Evolutionary conservation across 805 yeast species (phyloP).

Genomic region (Peterozyma toletana): DNA sequence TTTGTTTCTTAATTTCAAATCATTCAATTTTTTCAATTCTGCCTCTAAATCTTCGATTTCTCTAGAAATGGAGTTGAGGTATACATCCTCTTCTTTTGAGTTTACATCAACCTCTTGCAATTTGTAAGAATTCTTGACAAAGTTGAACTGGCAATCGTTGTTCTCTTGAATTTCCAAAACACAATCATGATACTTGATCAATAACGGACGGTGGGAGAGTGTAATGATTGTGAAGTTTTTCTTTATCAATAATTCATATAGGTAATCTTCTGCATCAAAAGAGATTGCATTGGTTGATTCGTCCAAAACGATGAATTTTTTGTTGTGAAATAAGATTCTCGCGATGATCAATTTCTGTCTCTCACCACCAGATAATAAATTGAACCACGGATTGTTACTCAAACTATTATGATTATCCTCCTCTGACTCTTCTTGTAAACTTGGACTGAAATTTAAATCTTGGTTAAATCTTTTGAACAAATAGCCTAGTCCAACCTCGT

Average conservation of each 20-base stretch:
- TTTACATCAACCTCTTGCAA: conserved; percentile 9
- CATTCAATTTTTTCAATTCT: conserved; percentile 51
- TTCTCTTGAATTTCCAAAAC: conserved; percentile 60
- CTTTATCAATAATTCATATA: conserved; percentile 67
- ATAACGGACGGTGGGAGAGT: conserved; percentile 73
- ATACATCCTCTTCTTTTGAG: conserved; percentile 20
- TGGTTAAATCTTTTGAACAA: conserved; percentile 57
- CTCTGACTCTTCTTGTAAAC: conserved; percentile 2
- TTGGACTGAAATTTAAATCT: conserved; percentile 38
- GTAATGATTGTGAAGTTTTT: conserved; percentile 75
- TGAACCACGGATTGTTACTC: conserved; percentile 54
- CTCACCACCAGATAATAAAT: conserved; percentile 94
- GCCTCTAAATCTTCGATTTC: conserved; percentile 64
- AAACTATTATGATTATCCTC: conserved; percentile 16
- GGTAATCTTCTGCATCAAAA: conserved; percentile 80
- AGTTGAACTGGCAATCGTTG: conserved; percentile 40
- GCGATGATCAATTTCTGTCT: conserved; percentile 89
- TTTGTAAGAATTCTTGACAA: conserved; percentile 11
- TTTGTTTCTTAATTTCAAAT: conserved; percentile 51
- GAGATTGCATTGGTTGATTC: conserved; percentile 94
- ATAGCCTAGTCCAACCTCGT: conserved; percentile 76
- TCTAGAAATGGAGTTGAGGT: conserved; percentile 60
- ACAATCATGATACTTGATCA: conserved; percentile 79
- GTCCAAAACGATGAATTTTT: conserved; percentile 77
- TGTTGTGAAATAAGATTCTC: conserved; percentile 71